These are phyloP conservation scores for Coniochaeta hoffmannii DNA, from an alignment of 2,329 filamentous ascomycete genomes.

Conservation along the genomic window DNA sequence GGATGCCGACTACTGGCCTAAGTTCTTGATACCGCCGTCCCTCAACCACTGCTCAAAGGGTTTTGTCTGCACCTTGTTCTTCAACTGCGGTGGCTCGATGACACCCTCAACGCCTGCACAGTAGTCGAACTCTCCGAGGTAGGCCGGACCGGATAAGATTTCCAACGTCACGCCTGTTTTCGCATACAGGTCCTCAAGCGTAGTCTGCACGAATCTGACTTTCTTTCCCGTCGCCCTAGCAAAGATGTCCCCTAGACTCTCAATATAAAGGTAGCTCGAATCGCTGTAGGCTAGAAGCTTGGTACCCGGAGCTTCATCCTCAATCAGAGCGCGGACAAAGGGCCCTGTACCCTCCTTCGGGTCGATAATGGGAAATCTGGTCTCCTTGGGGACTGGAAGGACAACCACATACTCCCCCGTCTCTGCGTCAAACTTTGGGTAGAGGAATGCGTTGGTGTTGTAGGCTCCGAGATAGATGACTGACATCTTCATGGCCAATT, in stretches of 20 bases:
- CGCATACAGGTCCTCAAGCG: constrained; percentile 24
- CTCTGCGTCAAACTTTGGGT: constrained; percentile 17
- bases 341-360: constrained; percentile 28
- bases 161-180: constrained; percentile 26
- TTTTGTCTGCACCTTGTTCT: constrained; percentile 19
- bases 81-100: constrained; percentile 31
- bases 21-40: constrained; percentile 7
- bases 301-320: constrained; percentile 27
- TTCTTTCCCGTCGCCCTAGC: constrained; percentile 25
- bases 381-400: constrained; percentile 17
- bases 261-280: constrained; percentile 27
- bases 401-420: constrained; percentile 23
- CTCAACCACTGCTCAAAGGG: constrained; percentile 23
- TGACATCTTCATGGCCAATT: constrained; percentile 20
- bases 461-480: constrained; percentile 25
- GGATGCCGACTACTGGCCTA: not conserved
- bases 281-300: constrained; percentile 40
- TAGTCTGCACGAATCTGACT: constrained; percentile 22
- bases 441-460: constrained; percentile 20
- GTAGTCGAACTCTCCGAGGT: constrained; percentile 31
- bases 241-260: constrained; percentile 26
- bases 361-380: constrained; percentile 31
- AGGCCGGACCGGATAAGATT: constrained; percentile 25
- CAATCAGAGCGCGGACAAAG: constrained; percentile 35
- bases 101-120: constrained; percentile 27